Evolutionary conservation across 352 stramenopile species (phyloP).

Genomic region (Phytophthora sp.): DNA sequence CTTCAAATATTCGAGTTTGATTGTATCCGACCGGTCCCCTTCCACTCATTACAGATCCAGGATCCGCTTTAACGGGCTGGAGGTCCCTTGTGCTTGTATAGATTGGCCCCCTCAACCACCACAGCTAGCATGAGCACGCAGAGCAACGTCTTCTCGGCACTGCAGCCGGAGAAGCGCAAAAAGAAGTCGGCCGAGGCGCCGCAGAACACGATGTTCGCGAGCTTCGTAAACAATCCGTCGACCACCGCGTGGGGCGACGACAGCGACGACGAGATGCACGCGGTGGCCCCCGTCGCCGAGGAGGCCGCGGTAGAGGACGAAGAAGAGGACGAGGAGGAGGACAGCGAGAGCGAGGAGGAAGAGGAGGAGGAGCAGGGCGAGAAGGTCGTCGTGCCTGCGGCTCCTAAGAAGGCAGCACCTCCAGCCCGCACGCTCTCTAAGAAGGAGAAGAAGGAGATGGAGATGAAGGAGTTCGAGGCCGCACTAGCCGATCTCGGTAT

Average conservation of each 20-base stretch:
- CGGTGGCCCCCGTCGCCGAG: constrained; percentile 36
- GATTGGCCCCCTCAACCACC: too few species aligned
- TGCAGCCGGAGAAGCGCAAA: constrained; percentile 75
- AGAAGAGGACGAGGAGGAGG: constrained; percentile 62
- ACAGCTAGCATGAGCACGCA: constrained; percentile 38
- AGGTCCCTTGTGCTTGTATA: too few species aligned
- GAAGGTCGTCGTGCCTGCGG: constrained; percentile 21
- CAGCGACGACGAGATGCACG: constrained; percentile 76
- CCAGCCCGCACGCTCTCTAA: constrained; percentile 65
- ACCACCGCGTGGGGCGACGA: constrained; percentile 72
- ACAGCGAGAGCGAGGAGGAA: constrained; percentile 46
- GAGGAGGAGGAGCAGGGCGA: constrained; percentile 63
- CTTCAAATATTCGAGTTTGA: too few species aligned
- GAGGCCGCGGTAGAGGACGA: constrained; percentile 48
- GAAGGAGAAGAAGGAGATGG: constrained; percentile 83
- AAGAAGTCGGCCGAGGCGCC: constrained; percentile 49
- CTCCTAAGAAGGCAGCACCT: constrained; percentile 41
- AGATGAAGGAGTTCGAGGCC: constrained; percentile 79
- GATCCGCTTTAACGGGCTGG: too few species aligned
- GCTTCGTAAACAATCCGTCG: constrained; percentile 76
- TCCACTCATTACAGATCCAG: constrained; percentile 25
- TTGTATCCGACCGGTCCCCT: constrained; percentile 15
- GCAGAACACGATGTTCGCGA: constrained; percentile 65
- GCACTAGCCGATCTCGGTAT: constrained; percentile 74
- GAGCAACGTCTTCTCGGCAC: constrained; percentile 53